Evolutionary conservation across 768 basidiomycete genomes (phyloP).

Genomic region (Naematelia aurantialba): DNA sequence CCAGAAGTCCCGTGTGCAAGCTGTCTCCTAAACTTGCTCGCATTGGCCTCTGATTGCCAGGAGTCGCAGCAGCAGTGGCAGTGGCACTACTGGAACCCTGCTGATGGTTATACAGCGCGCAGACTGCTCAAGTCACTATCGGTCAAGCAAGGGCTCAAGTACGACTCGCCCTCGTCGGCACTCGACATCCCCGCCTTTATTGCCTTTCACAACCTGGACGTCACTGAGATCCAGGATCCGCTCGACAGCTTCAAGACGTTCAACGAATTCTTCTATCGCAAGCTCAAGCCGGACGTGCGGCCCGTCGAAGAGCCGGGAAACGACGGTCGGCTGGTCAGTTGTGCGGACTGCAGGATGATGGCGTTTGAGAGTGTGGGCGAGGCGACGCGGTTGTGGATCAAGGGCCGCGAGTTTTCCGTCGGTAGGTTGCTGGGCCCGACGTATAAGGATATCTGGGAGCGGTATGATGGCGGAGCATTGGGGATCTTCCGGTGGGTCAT

Average conservation of each 20-base stretch:
- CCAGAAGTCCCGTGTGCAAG: slow-evolving; percentile 5
- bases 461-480: slow-evolving; percentile 74
- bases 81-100: too few species aligned
- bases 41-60: too few species aligned
- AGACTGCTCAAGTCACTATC: slow-evolving; percentile 82
- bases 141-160: slow-evolving; percentile 90
- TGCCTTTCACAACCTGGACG: slow-evolving; percentile 78
- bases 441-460: slow-evolving; percentile 66
- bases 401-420: slow-evolving; percentile 88
- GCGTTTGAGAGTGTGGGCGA: slow-evolving; percentile 79
- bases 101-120: slow-evolving; percentile 56
- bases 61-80: too few species aligned
- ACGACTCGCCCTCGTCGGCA: slow-evolving; percentile 78
- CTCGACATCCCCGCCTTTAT: slow-evolving; percentile 83
- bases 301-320: slow-evolving; percentile 70
- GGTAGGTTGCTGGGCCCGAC: slow-evolving; percentile 71
- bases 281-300: slow-evolving; percentile 77
- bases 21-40: too few species aligned
- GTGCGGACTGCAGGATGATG: slow-evolving; percentile 97
- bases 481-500: slow-evolving; percentile 67
- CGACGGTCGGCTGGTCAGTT: slow-evolving; percentile 72
- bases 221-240: slow-evolving; percentile 78
- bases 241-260: slow-evolving; percentile 82
- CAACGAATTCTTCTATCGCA: slow-evolving; percentile 83
- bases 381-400: slow-evolving; percentile 92